A percentile compares a stretch with the other conserved stretches of the same genome.
phyloP scores from a whole-genome alignment of 1,284 basidiomycete species.

The Ustilago trichophora region DNA sequence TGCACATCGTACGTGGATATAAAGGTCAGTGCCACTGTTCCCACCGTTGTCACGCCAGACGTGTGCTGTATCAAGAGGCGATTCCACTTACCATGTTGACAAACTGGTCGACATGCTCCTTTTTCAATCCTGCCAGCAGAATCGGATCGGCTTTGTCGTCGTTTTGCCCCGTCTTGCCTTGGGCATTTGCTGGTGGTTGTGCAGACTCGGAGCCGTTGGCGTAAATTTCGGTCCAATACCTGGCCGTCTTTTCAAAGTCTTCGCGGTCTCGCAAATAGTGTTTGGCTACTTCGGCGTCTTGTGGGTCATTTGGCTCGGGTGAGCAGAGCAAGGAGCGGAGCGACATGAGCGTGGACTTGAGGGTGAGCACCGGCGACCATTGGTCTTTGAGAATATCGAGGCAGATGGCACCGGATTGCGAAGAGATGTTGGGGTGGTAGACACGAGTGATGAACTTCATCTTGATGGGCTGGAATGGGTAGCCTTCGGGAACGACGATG shows the following conservation, averaged over 20 bases:
- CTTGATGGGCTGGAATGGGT: slow-evolving; percentile 96
- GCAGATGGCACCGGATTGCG: slow-evolving; percentile 89
- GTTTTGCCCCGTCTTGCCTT: slow-evolving; percentile 55
- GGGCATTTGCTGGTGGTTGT: slow-evolving; percentile 29
- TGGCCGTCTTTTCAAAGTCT: slow-evolving; percentile 92
- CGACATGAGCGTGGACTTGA: slow-evolving; percentile 95
- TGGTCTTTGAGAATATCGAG: slow-evolving; percentile 76
- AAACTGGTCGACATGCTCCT: slow-evolving; percentile 69
- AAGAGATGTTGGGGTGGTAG: slow-evolving; percentile 97
- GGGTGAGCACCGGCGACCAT: slow-evolving; percentile 72
- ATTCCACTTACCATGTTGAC: slow-evolving; percentile 58
- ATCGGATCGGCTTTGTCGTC: slow-evolving; percentile 60
- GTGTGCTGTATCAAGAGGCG: neutral
- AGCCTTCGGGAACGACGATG: slow-evolving; percentile 88
- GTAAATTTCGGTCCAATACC: slow-evolving; percentile 76
- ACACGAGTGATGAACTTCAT: slow-evolving; percentile 79
- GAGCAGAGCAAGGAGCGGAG: slow-evolving; percentile 94
- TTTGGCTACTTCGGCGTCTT: slow-evolving; percentile 92
- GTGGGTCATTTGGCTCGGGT: slow-evolving; percentile 95
- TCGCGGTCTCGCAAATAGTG: slow-evolving; percentile 88
- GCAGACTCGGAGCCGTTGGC: slow-evolving; percentile 51
- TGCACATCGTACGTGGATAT: neutral
- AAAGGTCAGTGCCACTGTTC: neutral
- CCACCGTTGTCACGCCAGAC: too few relatives aligned
- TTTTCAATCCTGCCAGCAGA: slow-evolving; percentile 69